A percentile compares a stretch with the other conserved stretches of the same genome.
phyloP scores from a whole-genome alignment of 2,329 filamentous ascomycete genomes.

The Biscogniauxia marginata region DNA sequence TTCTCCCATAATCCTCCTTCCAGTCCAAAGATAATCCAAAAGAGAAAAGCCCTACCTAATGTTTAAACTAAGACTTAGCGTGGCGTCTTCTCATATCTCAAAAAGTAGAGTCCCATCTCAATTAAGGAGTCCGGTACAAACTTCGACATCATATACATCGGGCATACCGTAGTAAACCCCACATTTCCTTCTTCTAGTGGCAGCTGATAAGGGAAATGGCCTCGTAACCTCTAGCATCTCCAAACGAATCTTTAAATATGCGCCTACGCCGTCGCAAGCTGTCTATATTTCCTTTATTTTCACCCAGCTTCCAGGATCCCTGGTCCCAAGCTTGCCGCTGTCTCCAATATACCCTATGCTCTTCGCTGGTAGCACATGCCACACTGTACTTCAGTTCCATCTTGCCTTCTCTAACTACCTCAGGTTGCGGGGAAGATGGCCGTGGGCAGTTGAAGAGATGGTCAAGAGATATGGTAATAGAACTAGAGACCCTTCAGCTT shows the following conservation, averaged over 20 bases:
- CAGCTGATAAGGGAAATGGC: no score
- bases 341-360: conserved; percentile 13
- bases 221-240: no score
- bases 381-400: background rate
- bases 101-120: no score
- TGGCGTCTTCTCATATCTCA: no score
- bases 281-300: conserved; percentile 13
- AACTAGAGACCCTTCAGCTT: background rate
- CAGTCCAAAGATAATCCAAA: no score
- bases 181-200: no score
- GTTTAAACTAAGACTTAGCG: no score
- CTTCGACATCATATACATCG: no score
- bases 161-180: no score
- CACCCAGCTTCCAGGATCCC: conserved; percentile 16
- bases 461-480: conserved; percentile 10
- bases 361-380: conserved; percentile 16
- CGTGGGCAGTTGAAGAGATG: conserved; percentile 12
- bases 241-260: conserved; percentile 8
- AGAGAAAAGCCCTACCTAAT: no score
- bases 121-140: no score
- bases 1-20: no score
- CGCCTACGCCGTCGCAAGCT: conserved; percentile 4
- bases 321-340: conserved; percentile 14
- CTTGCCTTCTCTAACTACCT: background rate
- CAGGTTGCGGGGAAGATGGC: conserved; percentile 13